phyloP scores from a whole-genome alignment of 2,329 filamentous ascomycete genomes.

The Macrophomina phaseolina region DNA sequence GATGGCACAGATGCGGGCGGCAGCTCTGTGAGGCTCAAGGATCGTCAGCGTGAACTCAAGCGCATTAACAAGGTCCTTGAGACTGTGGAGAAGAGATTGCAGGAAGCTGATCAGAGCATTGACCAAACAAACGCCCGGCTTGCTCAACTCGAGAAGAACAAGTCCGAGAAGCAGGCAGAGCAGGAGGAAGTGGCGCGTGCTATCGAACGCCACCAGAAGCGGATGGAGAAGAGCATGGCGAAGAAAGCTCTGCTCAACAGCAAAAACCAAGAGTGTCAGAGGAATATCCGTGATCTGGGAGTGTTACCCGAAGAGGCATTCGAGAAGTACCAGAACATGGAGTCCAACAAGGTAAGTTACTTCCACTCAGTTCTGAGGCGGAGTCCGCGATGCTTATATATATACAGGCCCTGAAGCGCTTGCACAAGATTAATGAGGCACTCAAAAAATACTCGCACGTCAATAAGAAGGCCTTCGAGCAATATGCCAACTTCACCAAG shows the following conservation, averaged over 20 bases:
- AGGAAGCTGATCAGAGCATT: slow-evolving; percentile 75
- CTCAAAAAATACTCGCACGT: slow-evolving; percentile 97
- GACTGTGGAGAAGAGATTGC: slow-evolving; percentile 70
- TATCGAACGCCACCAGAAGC: slow-evolving; percentile 86
- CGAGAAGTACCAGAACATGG: slow-evolving; percentile 84
- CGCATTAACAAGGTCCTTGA: slow-evolving; percentile 73
- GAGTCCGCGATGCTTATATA: slow-evolving; percentile 29
- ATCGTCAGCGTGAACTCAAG: slow-evolving; percentile 80
- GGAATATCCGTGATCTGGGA: slow-evolving; percentile 90
- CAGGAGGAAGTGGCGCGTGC: slow-evolving; percentile 76
- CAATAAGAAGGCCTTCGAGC: slow-evolving; percentile 99
- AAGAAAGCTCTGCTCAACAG: slow-evolving; percentile 81
- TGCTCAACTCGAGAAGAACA: slow-evolving; percentile 63
- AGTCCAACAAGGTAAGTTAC: slow-evolving; percentile 63
- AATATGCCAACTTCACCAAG: slow-evolving; percentile 95
- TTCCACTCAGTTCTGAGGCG: slow-evolving; percentile 39
- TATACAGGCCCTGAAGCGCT: slow-evolving; percentile 59
- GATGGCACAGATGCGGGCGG: slow-evolving; percentile 59
- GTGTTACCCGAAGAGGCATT: slow-evolving; percentile 94
- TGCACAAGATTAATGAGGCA: slow-evolving; percentile 90
- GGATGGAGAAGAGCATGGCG: slow-evolving; percentile 89
- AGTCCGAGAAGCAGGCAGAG: slow-evolving; percentile 69
- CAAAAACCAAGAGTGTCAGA: slow-evolving; percentile 79
- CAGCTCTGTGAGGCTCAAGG: slow-evolving; percentile 70
- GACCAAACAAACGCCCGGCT: slow-evolving; percentile 64